Percentiles rank a stretch among this genome's conserved stretches.
Evolutionary conservation across 345 rosid species (phyloP).

Genomic region (Euphorbia pulcherrima): DNA sequence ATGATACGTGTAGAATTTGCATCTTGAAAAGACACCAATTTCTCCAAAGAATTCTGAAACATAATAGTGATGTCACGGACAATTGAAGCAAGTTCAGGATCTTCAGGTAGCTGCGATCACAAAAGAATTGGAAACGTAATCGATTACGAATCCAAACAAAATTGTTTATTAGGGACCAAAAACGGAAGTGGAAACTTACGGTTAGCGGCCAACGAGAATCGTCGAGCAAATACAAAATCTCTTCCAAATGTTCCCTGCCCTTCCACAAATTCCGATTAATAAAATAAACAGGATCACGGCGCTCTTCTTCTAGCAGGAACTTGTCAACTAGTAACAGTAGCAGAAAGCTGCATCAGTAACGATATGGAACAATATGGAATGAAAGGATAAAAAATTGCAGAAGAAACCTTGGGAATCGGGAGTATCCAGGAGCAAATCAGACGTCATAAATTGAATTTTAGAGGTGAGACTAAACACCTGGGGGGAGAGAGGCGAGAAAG

Average conservation of each 20-base stretch:
- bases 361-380: too few species aligned
- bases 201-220: conserved; percentile 71
- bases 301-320: conserved; percentile 52
- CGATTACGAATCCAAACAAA: neutral
- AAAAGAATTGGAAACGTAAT: conserved; percentile 6
- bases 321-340: conserved; percentile 48
- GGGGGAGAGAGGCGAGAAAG: conserved; percentile 62
- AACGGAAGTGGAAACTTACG: too few species aligned
- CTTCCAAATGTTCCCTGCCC: conserved; percentile 85
- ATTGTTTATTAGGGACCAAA: too few species aligned
- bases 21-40: conserved; percentile 64
- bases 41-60: conserved; percentile 39
- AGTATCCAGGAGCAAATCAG: conserved; percentile 44
- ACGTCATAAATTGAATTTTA: conserved; percentile 52
- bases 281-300: conserved; percentile 63
- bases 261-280: conserved; percentile 97
- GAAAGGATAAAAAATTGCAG: neutral
- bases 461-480: conserved; percentile 61
- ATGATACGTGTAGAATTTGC: conserved; percentile 74
- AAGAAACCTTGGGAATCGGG: conserved; percentile 60
- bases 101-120: conserved; percentile 57
- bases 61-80: conserved; percentile 35
- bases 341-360: neutral
- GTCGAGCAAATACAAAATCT: conserved; percentile 66
- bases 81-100: conserved; percentile 39